Base-by-base conservation (phyloP, 495 filamentous ascomycete species). In the Achaetomiella virescens region DNA sequence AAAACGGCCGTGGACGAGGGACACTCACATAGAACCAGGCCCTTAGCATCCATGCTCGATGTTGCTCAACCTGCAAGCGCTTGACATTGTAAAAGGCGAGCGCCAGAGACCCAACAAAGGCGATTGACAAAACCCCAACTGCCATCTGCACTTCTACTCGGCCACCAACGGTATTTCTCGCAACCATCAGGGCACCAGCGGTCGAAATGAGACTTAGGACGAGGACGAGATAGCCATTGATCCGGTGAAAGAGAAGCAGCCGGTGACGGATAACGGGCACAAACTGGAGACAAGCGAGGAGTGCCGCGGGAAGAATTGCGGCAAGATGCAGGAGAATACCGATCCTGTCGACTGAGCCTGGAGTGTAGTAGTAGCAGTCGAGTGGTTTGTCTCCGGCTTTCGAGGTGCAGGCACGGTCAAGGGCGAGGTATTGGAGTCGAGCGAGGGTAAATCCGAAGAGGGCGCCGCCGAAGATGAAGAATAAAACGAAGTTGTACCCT, bases 41-140 rank as follows among this genome's bases (percentile, higher is more conserved):
- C 35, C 81, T 57, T 18, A 84, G 62, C 79, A 81, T 83, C 80
- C 79, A 84, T 2, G 74, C 75, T 7, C 80, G 65, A 56, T 84
- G 81, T 55, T 81, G 73, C 31, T 81, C 79, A 36, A 84, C 76
- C 50, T 78, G 78, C 8, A 78, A 59, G 3, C 70, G 64, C 62
- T 77, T 78, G 64, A 83, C 74, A 61, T 80, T 83, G 62, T 72
- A 71, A 42, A 70, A 75, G 18, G 78, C 75, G 60, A 79, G 55
- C 0, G 43, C 51, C 18, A 77, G 54, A 17, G 65, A 57, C 10
- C 55, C 36, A 2, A 73, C 59, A 17, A 73, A 72, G 31, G 71
- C 27, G 42, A 80, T 61, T 0, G 57, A 70, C 21, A 81, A 37
- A 3, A 67, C 27, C 4, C 72, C 75, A 0, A 71, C 50, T 1